These are phyloP conservation scores for Wickerhamiella brachini DNA, from an alignment of 805 yeast species.

Conservation along the genomic window DNA sequence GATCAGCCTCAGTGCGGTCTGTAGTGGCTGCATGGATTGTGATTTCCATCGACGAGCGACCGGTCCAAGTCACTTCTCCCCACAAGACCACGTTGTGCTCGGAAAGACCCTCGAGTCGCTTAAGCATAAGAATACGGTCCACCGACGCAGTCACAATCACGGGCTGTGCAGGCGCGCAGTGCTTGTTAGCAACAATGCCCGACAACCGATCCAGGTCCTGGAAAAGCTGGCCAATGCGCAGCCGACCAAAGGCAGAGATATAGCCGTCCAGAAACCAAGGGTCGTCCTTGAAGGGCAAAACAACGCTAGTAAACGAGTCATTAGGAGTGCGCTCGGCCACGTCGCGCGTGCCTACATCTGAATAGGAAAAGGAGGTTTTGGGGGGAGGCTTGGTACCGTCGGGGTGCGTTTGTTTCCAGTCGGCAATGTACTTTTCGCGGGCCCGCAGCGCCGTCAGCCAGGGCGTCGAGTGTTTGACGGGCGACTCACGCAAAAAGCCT, in stretches of 20 bases:
- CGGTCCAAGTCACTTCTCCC: slow-evolving; percentile 92
- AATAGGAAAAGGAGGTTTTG: slow-evolving; percentile 35
- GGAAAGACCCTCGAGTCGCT: slow-evolving; percentile 64
- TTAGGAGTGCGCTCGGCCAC: slow-evolving; percentile 60
- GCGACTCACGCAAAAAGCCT: slow-evolving; percentile 19
- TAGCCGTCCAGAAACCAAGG: slow-evolving; percentile 72
- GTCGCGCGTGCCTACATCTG: slow-evolving; percentile 54
- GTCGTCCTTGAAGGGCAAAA: slow-evolving; percentile 76
- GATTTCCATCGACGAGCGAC: slow-evolving; percentile 90
- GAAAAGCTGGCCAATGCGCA: slow-evolving; percentile 83
- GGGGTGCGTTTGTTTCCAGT: slow-evolving; percentile 40
- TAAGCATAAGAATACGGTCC: slow-evolving; percentile 77
- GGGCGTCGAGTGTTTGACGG: slow-evolving; percentile 40
- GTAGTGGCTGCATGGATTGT: slow-evolving; percentile 77
- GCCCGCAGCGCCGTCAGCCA: slow-evolving; percentile 81
- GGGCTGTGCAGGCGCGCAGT: slow-evolving; percentile 91
- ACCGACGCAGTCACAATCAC: slow-evolving; percentile 92
- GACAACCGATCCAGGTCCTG: slow-evolving; percentile 92
- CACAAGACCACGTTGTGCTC: slow-evolving; percentile 68
- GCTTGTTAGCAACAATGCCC: slow-evolving; percentile 84
- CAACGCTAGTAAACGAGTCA: slow-evolving; percentile 41
- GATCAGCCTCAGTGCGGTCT: slow-evolving; percentile 21
- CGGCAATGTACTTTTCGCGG: slow-evolving; percentile 51
- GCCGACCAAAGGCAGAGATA: slow-evolving; percentile 79
- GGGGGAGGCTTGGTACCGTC: slow-evolving; percentile 22